Percentiles rank a stretch among this genome's conserved stretches.
These are phyloP conservation scores for Knoxdaviesia proteae DNA, from an alignment of 2,329 filamentous ascomycete species.

Conservation along the genomic window DNA sequence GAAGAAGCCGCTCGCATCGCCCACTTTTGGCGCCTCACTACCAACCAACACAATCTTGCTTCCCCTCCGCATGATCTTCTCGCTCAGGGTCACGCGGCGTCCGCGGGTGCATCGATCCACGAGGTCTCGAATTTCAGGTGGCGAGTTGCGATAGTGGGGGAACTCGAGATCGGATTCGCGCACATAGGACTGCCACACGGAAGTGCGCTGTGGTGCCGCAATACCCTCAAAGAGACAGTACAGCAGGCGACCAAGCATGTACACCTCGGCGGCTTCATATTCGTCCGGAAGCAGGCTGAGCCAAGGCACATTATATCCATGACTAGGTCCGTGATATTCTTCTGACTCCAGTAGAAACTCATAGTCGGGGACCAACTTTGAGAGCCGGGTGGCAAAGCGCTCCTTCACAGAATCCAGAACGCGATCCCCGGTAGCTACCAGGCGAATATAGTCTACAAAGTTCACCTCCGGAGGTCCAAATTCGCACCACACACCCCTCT, in stretches of 20 bases:
- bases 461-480: constrained; percentile 40
- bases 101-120: constrained; percentile 32
- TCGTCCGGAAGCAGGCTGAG: constrained; percentile 26
- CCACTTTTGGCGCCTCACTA: background rate
- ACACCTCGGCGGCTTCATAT: constrained; percentile 37
- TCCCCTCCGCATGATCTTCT: constrained; percentile 20
- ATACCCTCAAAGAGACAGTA: constrained; percentile 43
- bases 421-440: constrained; percentile 27
- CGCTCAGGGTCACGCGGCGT: constrained; percentile 21
- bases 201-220: constrained; percentile 32
- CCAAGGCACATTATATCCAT: constrained; percentile 36
- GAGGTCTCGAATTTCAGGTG: constrained; percentile 20
- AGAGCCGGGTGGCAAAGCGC: constrained; percentile 20
- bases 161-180: constrained; percentile 36
- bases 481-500: constrained; percentile 41
- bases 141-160: constrained; percentile 27
- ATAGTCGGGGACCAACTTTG: constrained; percentile 24
- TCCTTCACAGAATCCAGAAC: constrained; percentile 17
- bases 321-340: constrained; percentile 23
- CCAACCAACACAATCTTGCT: constrained; percentile 21
- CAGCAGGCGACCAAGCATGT: constrained; percentile 39
- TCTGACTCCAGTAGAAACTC: constrained; percentile 18
- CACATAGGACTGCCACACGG: constrained; percentile 37
- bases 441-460: constrained; percentile 33
- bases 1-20: no score